phyloP scores from a whole-genome alignment of 495 filamentous ascomycete species.

The Penicillium canariense region DNA sequence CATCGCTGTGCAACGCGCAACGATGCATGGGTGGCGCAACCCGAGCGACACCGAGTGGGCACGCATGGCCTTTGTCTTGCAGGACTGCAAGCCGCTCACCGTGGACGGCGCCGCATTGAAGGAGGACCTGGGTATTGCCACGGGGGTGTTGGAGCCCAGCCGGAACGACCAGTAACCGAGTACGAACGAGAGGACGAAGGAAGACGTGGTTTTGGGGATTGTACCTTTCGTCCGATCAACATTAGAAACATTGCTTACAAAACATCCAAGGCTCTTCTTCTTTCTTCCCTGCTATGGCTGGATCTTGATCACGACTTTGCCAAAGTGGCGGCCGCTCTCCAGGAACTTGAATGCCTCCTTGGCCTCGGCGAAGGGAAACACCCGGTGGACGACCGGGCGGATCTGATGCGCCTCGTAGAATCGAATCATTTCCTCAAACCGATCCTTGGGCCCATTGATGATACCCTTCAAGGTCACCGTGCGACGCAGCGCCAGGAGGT shows the following conservation, averaged over 20 bases:
- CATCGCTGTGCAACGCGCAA: constrained; percentile 64
- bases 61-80: constrained; percentile 58
- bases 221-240: background rate
- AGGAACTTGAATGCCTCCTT: constrained; percentile 52
- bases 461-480: constrained; percentile 57
- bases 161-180: constrained; percentile 40
- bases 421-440: constrained; percentile 61
- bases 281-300: background rate
- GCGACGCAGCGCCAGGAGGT: constrained; percentile 49
- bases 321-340: constrained; percentile 71
- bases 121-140: constrained; percentile 47
- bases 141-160: constrained; percentile 32
- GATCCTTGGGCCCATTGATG: constrained; percentile 56
- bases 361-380: constrained; percentile 55
- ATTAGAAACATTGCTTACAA: background rate
- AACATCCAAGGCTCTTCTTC: background rate
- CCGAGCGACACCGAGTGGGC: constrained; percentile 46
- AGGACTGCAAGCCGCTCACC: constrained; percentile 43
- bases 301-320: constrained; percentile 67
- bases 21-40: constrained; percentile 47
- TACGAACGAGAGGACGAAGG: background rate
- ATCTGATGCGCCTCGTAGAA: constrained; percentile 61
- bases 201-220: background rate
- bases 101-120: constrained; percentile 41
- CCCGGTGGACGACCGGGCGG: constrained; percentile 59